These are phyloP conservation scores for Clarireedia hainanense DNA, from an alignment of 2,329 filamentous ascomycete genomes.

Conservation along the genomic window DNA sequence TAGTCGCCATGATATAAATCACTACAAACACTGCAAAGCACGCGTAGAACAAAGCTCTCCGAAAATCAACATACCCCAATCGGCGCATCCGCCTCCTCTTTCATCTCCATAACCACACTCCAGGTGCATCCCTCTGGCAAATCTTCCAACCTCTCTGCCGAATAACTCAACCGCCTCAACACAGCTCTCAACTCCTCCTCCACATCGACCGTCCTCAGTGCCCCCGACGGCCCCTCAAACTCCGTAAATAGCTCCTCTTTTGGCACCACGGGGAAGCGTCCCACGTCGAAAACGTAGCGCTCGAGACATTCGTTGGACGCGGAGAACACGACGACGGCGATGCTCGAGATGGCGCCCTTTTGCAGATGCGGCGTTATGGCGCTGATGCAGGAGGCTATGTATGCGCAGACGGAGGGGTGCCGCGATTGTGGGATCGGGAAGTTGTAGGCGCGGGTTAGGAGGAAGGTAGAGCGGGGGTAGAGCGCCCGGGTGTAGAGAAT, in stretches of 20 bases:
- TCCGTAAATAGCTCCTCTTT: constrained; percentile 29
- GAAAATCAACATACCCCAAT: constrained; percentile 42
- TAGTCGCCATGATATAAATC: constrained; percentile 15
- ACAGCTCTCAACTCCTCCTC: constrained; percentile 66
- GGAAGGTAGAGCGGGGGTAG: constrained; percentile 59
- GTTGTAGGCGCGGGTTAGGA: constrained; percentile 60
- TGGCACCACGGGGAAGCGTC: constrained; percentile 31
- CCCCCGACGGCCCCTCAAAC: constrained; percentile 25
- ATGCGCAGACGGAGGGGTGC: constrained; percentile 57
- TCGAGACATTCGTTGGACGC: constrained; percentile 30
- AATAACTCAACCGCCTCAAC: constrained; percentile 53
- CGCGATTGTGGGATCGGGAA: constrained; percentile 62
- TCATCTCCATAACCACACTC: constrained; percentile 67
- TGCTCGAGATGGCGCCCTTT: not conserved
- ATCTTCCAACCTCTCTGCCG: constrained; percentile 46
- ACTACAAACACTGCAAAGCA: constrained; percentile 48
- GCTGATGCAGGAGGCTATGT: not conserved
- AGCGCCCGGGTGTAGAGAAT: constrained; percentile 60
- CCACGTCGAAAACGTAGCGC: constrained; percentile 36
- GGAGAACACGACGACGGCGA: constrained; percentile 31
- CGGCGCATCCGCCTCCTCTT: constrained; percentile 48
- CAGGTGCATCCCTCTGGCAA: constrained; percentile 63
- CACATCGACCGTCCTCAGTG: constrained; percentile 50
- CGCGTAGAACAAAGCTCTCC: constrained; percentile 30
- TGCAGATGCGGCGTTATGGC: not conserved